phyloP scores from a whole-genome alignment of 129 eudicot species.

The Chrysanthemum lavandulifolium region DNA sequence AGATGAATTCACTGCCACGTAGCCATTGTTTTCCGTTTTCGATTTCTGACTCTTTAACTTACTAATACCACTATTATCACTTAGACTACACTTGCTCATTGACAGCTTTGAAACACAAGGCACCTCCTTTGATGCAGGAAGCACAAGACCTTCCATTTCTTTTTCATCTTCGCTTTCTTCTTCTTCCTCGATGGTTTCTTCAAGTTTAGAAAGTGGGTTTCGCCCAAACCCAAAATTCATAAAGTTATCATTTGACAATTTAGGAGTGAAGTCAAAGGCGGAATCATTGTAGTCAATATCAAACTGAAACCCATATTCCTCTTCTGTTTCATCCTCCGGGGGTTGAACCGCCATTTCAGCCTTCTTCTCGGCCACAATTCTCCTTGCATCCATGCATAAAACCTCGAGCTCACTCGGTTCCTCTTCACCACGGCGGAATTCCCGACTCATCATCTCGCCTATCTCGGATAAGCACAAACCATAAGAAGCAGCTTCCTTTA shows the following conservation, averaged over 20 bases:
- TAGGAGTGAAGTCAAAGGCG: constrained; percentile 45
- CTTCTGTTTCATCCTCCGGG: constrained; percentile 42
- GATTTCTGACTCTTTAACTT: constrained; percentile 9
- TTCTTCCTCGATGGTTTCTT: constrained; percentile 46
- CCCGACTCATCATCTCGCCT: constrained; percentile 97
- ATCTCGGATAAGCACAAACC: constrained; percentile 93
- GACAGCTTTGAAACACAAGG: constrained; percentile 52
- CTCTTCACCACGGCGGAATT: constrained; percentile 83
- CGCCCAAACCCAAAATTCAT: constrained; percentile 43
- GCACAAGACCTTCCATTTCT: constrained; percentile 9
- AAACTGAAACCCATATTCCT: constrained; percentile 62
- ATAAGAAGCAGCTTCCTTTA: constrained; percentile 79
- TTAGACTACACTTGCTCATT: constrained; percentile 38
- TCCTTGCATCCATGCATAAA: constrained; percentile 79
- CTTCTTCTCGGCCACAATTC: constrained; percentile 61
- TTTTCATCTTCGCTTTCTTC: constrained; percentile 32
- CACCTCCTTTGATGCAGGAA: constrained; percentile 17
- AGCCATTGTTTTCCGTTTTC: constrained; percentile 36
- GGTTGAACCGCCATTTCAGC: constrained; percentile 26
- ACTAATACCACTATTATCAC: constrained; percentile 38
- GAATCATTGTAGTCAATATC: constrained; percentile 67
- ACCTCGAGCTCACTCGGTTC: constrained; percentile 95
- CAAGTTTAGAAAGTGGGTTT: constrained; percentile 70
- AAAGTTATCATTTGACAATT: constrained; percentile 36
- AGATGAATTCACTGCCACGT: constrained; percentile 52